Percentiles rank a stretch among this genome's conserved stretches.
These are phyloP conservation scores for Mortierella antarctica DNA, from an alignment of 192 early-diverging fungal species.

Conservation along the genomic window DNA sequence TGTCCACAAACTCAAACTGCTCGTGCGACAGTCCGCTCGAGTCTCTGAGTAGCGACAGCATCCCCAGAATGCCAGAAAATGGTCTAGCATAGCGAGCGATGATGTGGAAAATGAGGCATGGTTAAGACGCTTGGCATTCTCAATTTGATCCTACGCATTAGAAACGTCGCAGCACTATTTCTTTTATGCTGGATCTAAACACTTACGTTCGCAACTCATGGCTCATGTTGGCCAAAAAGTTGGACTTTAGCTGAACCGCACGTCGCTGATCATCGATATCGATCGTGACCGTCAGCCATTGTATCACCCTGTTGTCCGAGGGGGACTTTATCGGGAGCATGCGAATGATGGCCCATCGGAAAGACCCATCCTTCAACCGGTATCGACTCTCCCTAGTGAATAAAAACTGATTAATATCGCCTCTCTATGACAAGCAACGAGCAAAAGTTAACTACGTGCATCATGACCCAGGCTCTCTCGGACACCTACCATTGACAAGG, in stretches of 20 bases:
- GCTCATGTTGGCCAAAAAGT: conserved; percentile 82
- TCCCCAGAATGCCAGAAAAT: conserved; percentile 62
- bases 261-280: conserved; percentile 52
- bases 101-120: neutral
- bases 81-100: conserved; percentile 9
- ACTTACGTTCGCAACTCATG: conserved; percentile 79
- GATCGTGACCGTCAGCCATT: conserved; percentile 50
- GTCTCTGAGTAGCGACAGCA: conserved; percentile 59
- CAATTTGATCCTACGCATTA: neutral
- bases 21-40: conserved; percentile 53
- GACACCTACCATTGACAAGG: conserved; percentile 38
- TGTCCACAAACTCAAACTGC: conserved; percentile 62
- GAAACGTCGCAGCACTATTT: neutral
- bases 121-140: neutral
- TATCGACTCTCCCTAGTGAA: conserved; percentile 44
- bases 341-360: conserved; percentile 37
- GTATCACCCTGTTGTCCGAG: conserved; percentile 30
- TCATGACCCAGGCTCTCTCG: neutral
- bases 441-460: neutral
- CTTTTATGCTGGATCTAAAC: neutral
- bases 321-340: conserved; percentile 48
- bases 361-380: conserved; percentile 35
- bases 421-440: neutral
- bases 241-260: conserved; percentile 59
- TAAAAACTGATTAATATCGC: neutral